Conservation (phyloP, 73 alveolate genomes). For the Paramecium octaurelia region DNA sequence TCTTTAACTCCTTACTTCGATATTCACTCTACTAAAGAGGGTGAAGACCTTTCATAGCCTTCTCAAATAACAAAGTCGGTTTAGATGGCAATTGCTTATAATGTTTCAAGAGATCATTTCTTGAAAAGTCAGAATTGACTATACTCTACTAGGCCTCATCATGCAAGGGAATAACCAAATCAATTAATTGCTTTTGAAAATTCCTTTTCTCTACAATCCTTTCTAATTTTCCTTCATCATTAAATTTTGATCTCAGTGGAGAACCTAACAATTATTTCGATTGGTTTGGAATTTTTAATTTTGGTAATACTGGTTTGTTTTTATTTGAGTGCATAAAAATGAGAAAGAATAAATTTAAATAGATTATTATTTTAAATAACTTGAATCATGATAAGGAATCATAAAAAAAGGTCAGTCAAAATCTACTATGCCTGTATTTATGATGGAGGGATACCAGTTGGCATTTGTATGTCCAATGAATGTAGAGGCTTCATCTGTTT, state of each 20-base stretch:
- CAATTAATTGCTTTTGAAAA: not conserved
- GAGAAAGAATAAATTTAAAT: not conserved
- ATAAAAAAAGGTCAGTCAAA: not conserved
- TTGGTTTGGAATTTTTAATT: not conserved
- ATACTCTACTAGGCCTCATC: slow-evolving; percentile 18
- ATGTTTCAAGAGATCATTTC: not conserved
- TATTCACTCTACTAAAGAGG: not conserved
- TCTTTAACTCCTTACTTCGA: not conserved
- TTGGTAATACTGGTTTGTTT: not conserved
- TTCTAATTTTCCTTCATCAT: slow-evolving; percentile 33
- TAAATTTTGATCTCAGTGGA: not conserved
- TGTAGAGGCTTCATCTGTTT: not conserved
- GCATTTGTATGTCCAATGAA: not conserved
- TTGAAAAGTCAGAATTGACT: not conserved
- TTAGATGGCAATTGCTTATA: not conserved
- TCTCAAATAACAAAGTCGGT: slow-evolving; percentile 13
- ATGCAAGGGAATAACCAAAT: not conserved
- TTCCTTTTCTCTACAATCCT: not conserved
- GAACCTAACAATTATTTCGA: not conserved
- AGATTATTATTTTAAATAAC: not conserved
- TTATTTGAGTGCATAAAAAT: not conserved
- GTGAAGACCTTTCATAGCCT: slow-evolving; percentile 26
- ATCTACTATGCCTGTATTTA: not conserved
- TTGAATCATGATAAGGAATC: not conserved
- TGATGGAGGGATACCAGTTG: not conserved